A percentile compares a stretch with the other conserved stretches of the same genome.
Evolutionary conservation across 176 grass and related monocot genomes (phyloP).

Genomic region (Triticum timopheevii): DNA sequence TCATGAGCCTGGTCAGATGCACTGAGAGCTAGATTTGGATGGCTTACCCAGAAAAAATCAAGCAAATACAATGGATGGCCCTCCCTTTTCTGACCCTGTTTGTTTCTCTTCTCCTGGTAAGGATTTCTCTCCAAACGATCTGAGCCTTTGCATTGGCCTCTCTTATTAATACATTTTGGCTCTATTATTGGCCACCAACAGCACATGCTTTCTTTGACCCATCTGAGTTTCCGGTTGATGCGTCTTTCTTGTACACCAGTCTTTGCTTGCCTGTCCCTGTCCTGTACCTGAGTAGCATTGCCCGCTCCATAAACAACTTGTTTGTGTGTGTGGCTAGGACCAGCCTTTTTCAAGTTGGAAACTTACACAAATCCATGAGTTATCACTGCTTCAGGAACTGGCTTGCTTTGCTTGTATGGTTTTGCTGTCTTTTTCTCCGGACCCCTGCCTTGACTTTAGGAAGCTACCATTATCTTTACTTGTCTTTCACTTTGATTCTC

Average conservation of each 20-base stretch:
- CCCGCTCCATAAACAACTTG: constrained; percentile 50
- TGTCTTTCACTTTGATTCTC: constrained; percentile 29
- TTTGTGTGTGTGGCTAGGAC: constrained; percentile 47
- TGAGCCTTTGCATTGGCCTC: background rate
- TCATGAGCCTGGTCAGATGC: constrained; percentile 43
- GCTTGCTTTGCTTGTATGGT: constrained; percentile 17
- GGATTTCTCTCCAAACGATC: constrained; percentile 22
- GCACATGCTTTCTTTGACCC: constrained; percentile 56
- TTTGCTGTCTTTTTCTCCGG: constrained; percentile 44
- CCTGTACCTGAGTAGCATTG: constrained; percentile 39
- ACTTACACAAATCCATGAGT: constrained; percentile 48
- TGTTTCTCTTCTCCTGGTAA: constrained; percentile 33
- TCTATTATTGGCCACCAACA: constrained; percentile 61
- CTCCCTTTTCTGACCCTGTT: constrained; percentile 32
- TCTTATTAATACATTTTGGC: constrained; percentile 23
- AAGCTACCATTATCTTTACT: constrained; percentile 47
- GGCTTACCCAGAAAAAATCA: background rate
- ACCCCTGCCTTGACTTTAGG: constrained; percentile 55
- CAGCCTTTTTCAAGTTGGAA: constrained; percentile 40
- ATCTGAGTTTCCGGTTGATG: constrained; percentile 51
- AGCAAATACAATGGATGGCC: constrained; percentile 1
- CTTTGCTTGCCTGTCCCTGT: constrained; percentile 41
- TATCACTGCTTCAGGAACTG: background rate
- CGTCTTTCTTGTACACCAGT: constrained; percentile 48
- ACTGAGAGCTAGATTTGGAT: constrained; percentile 55